These are phyloP conservation scores for Cercospora berteroae DNA, from an alignment of 2,329 filamentous ascomycete species.

Conservation along the genomic window DNA sequence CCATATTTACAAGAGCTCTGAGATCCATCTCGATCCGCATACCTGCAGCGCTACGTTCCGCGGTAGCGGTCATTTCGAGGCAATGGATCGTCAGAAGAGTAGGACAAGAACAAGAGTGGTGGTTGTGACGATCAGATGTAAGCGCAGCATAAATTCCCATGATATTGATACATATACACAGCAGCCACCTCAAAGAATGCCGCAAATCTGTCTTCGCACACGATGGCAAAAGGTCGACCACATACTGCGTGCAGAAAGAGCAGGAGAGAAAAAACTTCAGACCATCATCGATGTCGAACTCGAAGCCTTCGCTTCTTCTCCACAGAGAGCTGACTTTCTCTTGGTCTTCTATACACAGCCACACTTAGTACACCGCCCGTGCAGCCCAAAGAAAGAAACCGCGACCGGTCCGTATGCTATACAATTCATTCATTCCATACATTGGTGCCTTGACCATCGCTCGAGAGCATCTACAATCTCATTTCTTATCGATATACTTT, in stretches of 20 bases:
- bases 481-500: no score
- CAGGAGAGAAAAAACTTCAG: not conserved
- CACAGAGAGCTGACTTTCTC: not conserved
- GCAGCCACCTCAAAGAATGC: not conserved
- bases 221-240: not conserved
- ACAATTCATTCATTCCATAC: not conserved
- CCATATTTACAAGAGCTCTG: not conserved
- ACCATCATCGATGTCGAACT: not conserved
- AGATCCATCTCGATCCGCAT: no score
- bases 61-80: no score
- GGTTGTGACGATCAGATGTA: no score
- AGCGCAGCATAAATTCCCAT: no score
- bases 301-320: not conserved
- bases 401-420: not conserved
- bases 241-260: not conserved
- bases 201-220: not conserved
- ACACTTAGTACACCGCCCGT: no score
- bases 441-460: not conserved
- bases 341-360: not conserved
- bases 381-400: not conserved
- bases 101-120: no score
- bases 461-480: not conserved
- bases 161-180: not conserved
- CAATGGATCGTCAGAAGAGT: no score
- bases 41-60: no score